phyloP scores from a whole-genome alignment of 768 basidiomycete species.

The Hypsizygus marmoreus region DNA sequence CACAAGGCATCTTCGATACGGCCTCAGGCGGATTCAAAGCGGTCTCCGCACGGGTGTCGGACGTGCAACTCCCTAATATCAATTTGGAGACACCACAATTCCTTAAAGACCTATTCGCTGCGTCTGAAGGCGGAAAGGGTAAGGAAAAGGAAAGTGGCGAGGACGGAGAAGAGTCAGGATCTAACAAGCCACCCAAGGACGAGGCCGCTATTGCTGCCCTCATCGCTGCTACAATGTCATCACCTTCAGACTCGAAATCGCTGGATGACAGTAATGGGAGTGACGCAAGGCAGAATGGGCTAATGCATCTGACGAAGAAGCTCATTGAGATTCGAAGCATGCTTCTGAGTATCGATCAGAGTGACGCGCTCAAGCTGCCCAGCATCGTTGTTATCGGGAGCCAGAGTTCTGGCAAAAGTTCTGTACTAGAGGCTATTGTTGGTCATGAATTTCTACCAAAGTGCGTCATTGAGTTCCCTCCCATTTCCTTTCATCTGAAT shows the following conservation, averaged over 20 bases:
- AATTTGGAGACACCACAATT: conserved; percentile 61
- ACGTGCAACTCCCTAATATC: conserved; percentile 52
- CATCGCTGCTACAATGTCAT: conserved; percentile 76
- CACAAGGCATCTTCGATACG: conserved; percentile 68
- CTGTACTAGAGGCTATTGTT: conserved; percentile 95
- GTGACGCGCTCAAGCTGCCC: conserved; percentile 89
- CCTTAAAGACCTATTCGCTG: conserved; percentile 62
- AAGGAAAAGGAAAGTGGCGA: conserved; percentile 30
- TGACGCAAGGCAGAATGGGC: conserved; percentile 69
- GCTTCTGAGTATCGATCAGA: conserved; percentile 95
- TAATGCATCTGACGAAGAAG: conserved; percentile 92
- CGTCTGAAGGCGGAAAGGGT: conserved; percentile 25
- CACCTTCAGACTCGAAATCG: conserved; percentile 63
- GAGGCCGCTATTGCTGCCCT: conserved; percentile 71
- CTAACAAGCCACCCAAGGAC: conserved; percentile 54
- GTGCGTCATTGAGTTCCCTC: conserved; percentile 48
- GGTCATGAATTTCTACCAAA: conserved; percentile 98
- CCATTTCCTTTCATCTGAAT: conserved; percentile 4
- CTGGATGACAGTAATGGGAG: conserved; percentile 33
- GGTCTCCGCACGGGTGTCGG: conserved; percentile 58
- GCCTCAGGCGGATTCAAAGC: conserved; percentile 71
- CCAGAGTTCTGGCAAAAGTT: conserved; percentile 98
- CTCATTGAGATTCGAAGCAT: conserved; percentile 95
- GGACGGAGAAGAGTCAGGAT: conserved; percentile 33
- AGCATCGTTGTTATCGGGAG: conserved; percentile 98